These are phyloP conservation scores for Aspergillus brunneoviolaceus DNA, from an alignment of 2,329 filamentous ascomycete genomes.

Conservation along the genomic window DNA sequence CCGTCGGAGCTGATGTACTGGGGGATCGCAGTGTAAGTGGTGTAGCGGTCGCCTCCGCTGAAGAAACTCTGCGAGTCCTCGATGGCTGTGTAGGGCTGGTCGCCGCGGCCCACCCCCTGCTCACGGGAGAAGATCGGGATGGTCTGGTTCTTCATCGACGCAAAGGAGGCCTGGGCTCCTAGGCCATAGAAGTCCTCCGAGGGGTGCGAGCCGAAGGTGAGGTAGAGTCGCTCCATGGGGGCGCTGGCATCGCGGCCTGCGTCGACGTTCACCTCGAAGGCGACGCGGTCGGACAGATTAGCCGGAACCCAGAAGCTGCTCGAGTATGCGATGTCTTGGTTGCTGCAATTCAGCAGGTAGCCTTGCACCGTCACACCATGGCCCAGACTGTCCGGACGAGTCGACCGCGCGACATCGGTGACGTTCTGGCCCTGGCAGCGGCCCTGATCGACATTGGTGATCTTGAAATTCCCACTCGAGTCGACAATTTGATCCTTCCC, in stretches of 20 bases:
- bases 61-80: slow-evolving; percentile 20
- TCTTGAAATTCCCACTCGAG: slow-evolving; percentile 27
- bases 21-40: slow-evolving; percentile 31
- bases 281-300: neutral
- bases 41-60: slow-evolving; percentile 32
- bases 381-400: slow-evolving; percentile 4
- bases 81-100: slow-evolving; percentile 21
- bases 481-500: slow-evolving; percentile 20
- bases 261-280: neutral
- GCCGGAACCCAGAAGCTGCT: neutral
- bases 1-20: slow-evolving; percentile 28
- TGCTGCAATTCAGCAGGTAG: neutral
- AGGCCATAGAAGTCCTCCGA: slow-evolving; percentile 28
- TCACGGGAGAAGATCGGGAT: slow-evolving; percentile 27
- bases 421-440: slow-evolving; percentile 23
- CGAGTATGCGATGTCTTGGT: neutral
- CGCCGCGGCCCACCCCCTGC: slow-evolving; percentile 26
- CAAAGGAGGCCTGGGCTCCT: slow-evolving; percentile 26
- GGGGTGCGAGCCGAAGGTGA: slow-evolving; percentile 18
- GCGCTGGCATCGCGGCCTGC: too few species aligned
- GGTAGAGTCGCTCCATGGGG: neutral
- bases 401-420: slow-evolving; percentile 5
- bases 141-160: slow-evolving; percentile 26
- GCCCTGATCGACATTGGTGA: slow-evolving; percentile 20
- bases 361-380: neutral